A percentile compares a stretch with the other conserved stretches of the same genome.
phyloP scores from a whole-genome alignment of 306 rosid species.

The Cucurbita maxima region DNA sequence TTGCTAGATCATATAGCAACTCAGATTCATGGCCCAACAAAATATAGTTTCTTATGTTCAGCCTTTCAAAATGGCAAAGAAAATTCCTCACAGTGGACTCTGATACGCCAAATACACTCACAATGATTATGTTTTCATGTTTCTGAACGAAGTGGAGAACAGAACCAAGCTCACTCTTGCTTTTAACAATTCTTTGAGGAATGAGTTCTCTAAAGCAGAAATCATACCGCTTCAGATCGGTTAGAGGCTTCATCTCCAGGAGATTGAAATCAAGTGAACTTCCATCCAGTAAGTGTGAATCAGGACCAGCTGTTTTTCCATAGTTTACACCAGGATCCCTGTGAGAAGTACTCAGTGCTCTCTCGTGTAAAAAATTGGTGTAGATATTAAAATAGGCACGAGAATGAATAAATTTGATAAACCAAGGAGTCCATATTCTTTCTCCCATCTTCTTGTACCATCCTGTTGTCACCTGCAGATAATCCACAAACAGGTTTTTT shows the following conservation, averaged over 20 bases:
- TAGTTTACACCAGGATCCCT: conserved; percentile 95
- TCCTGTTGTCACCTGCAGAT: conserved; percentile 71
- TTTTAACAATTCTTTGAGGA: conserved; percentile 39
- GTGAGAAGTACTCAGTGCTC: conserved; percentile 84
- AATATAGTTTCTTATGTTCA: conserved; percentile 48
- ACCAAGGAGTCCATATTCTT: conserved; percentile 98
- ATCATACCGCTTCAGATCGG: conserved; percentile 70
- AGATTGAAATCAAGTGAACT: conserved; percentile 42
- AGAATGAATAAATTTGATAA: conserved; percentile 76
- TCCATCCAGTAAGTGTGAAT: conserved; percentile 58
- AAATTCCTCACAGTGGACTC: conserved; percentile 41
- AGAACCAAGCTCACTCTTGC: conserved; percentile 45
- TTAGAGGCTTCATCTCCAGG: conserved; percentile 54
- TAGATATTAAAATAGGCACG: conserved; percentile 73
- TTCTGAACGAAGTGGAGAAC: conserved; percentile 38
- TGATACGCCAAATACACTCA: conserved; percentile 42
- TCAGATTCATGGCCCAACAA: conserved; percentile 47
- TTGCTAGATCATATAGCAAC: conserved; percentile 51
- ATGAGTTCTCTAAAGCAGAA: conserved; percentile 79
- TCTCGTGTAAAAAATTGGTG: conserved; percentile 55
- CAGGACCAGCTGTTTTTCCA: conserved; percentile 94
- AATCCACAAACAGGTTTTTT: conserved; percentile 9
- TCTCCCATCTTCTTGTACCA: conserved; percentile 92
- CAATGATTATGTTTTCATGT: conserved; percentile 28
- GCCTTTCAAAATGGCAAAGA: conserved; percentile 73